These are phyloP conservation scores for Cystoderma amianthinum DNA, from an alignment of 768 basidiomycete species.

Conservation along the genomic window DNA sequence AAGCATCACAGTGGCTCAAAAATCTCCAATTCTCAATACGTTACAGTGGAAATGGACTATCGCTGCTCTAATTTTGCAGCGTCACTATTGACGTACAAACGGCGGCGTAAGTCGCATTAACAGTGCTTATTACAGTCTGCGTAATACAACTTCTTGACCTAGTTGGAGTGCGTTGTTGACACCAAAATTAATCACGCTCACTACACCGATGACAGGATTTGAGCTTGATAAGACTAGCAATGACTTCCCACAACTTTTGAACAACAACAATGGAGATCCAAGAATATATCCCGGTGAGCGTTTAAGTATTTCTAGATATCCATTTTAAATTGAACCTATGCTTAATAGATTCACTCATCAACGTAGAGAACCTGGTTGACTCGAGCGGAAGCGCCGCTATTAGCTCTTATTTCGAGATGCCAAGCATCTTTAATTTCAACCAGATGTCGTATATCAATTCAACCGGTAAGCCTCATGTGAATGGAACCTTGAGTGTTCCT, in stretches of 20 bases:
- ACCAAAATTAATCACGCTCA: constrained; percentile 8
- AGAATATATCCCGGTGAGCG: constrained; percentile 8
- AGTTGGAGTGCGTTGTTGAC: constrained; percentile 11
- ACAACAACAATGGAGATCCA: constrained; percentile 5
- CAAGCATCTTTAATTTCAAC: constrained; percentile 13
- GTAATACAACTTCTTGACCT: too few species aligned
- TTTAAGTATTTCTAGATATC: neutral
- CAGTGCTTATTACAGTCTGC: neutral
- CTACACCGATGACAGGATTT: constrained; percentile 8
- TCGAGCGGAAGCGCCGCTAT: constrained; percentile 4
- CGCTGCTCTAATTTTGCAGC: constrained; percentile 6
- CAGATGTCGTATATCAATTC: constrained; percentile 14
- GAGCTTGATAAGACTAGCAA: constrained; percentile 10
- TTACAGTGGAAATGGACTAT: constrained; percentile 9
- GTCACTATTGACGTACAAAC: constrained; percentile 9
- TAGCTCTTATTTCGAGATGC: neutral
- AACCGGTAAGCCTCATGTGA: constrained; percentile 12
- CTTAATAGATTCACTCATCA: constrained; percentile 10
- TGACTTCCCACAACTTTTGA: constrained; percentile 9
- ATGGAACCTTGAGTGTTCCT: too few species aligned
- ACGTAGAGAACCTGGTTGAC: constrained; percentile 8
- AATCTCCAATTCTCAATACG: constrained; percentile 8
- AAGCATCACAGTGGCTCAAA: constrained; percentile 7
- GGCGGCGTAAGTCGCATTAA: constrained; percentile 9
- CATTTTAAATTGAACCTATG: too few species aligned